These are phyloP conservation scores for Claviceps quebecensis DNA, from an alignment of 2,329 filamentous ascomycete genomes.

Conservation along the genomic window DNA sequence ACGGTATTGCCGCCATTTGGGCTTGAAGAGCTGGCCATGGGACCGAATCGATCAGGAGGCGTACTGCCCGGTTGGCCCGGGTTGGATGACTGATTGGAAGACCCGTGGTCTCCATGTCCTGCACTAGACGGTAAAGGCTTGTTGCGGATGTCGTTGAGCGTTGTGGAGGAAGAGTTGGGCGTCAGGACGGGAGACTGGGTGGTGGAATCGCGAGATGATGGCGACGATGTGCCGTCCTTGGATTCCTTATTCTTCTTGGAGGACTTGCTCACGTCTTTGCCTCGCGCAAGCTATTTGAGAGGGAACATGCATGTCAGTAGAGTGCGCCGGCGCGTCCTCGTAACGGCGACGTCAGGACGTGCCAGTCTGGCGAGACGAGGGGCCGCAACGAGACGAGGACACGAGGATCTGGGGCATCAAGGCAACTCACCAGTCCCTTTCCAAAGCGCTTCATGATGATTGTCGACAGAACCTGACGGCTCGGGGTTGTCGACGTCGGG, in stretches of 20 bases:
- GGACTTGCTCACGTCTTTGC: constrained; percentile 76
- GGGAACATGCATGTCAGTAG: constrained; percentile 7
- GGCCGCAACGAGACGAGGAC: constrained; percentile 12
- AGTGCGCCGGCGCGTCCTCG: constrained; percentile 4
- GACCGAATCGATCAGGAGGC: constrained; percentile 28
- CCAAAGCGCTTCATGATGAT: constrained; percentile 90
- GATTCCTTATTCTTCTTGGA: constrained; percentile 60
- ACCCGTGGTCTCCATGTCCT: constrained; percentile 27
- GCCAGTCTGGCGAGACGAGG: background rate
- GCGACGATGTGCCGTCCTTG: constrained; percentile 68
- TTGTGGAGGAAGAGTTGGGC: constrained; percentile 78
- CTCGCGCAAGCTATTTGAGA: constrained; percentile 64
- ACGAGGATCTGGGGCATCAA: background rate
- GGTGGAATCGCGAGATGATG: constrained; percentile 42
- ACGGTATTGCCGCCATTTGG: constrained; percentile 22
- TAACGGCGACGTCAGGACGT: constrained; percentile 1
- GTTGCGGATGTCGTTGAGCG: constrained; percentile 71
- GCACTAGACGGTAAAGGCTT: constrained; percentile 57
- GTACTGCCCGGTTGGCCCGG: constrained; percentile 21
- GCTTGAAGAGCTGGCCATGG: constrained; percentile 19
- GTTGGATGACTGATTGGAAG: constrained; percentile 26
- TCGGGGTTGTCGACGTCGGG: constrained; percentile 6
- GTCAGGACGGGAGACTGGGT: constrained; percentile 54
- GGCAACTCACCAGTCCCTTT: constrained; percentile 55
- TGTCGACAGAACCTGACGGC: constrained; percentile 6